Evolutionary conservation across 768 basidiomycete species (phyloP), one percentile per base, ranked within the genome.

Genomic region (Plicaturopsis crispa): DNA sequence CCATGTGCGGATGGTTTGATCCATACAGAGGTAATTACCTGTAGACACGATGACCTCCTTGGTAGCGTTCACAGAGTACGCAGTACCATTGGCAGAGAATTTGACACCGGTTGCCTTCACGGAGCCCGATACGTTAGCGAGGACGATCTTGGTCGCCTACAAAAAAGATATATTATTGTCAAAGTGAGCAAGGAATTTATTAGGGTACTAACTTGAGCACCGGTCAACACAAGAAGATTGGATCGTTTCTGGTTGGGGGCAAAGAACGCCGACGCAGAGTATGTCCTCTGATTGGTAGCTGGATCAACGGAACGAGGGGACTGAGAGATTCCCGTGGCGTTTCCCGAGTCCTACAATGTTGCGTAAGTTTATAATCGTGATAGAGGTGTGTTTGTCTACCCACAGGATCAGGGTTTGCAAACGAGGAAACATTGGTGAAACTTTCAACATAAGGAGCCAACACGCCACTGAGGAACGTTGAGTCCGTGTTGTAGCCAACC

Each of bases 101-200:
- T 61, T 61, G 16, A 77, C 63, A 5, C 67, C 67, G 17, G 55
- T 60, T 3, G 71, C 73, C 19, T 51, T 47, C n/a, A 63, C 46
- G 6, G 46, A 42, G 3, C 36, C 42, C 3, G 31, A 16, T 19
- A 41, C 40, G 2, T 17, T 20, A 17, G 41, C 41, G 18, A 47
- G 31, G n/a, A 56, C n/a, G 11, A 63, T 45, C 13, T 48, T 50
- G 22, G 45, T 43, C 19, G 24, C 41, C 41, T 38, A 39, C 6
- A 24, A 23, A 5, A 19, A 14, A n/a, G n/a, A n/a, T n/a, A n/a
- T n/a, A n/a, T n/a, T n/a, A n/a, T n/a, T n/a, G n/a, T n/a, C n/a
- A n/a, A n/a, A n/a, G n/a, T n/a, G n/a, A n/a, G n/a, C n/a, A n/a
- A n/a, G n/a, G n/a, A n/a, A n/a, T 17, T 12, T 10, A n/a, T 35